Evolutionary conservation across 2,329 filamentous ascomycete genomes (phyloP), one percentile per base, ranked within the genome.

Genomic region (Colletotrichum karsti): DNA sequence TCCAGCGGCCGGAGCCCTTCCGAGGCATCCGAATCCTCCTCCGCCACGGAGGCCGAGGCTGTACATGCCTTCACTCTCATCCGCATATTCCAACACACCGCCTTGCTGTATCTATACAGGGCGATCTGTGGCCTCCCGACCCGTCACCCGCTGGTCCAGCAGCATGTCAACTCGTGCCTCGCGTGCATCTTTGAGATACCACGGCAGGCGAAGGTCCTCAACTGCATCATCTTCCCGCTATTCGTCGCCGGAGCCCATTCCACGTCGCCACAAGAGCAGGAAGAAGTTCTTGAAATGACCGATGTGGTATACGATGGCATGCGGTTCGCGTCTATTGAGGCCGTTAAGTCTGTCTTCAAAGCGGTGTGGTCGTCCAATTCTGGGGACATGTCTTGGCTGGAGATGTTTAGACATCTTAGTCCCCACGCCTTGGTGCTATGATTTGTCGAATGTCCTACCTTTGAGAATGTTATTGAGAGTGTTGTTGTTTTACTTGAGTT

Each of bases 71-170:
- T 77, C 24, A 74, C 75, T 0, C 75, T 81, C 3, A 80, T 81
- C 59, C 73, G 77, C 0, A 76, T 81, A 4, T 83, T 83, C 50
- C 79, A 80, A n/a, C 79, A 81, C 35, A 74, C 79, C 0, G 81
- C 79, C 0, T 75, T 81, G 81, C 35, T 50, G 13, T 50, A 50
- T 13, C 46, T 50, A 8, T 50, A 50, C 46, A 50, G 46, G 22
- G 81, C 80, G 18, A 72, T 84, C 3, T 82, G 81, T 58, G 76
- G 79, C 1, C 72, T 83, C 4, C 75, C 80, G 3, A 74, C 78
- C 2, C 73, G 73, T 3, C 80, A 84, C 63, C 74, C 73, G 3
- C 72, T 82, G 0, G 81, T 83, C 0, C 82, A 84, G 22, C 76
- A 81, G 37, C 74, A 80, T 26, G 78, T 81, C 0, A 73, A 76